Percentiles rank a stretch among this genome's conserved stretches.
Evolutionary conservation across 352 stramenopile species (phyloP).

Genomic region (Stephanocyclus meneghinianus): DNA sequence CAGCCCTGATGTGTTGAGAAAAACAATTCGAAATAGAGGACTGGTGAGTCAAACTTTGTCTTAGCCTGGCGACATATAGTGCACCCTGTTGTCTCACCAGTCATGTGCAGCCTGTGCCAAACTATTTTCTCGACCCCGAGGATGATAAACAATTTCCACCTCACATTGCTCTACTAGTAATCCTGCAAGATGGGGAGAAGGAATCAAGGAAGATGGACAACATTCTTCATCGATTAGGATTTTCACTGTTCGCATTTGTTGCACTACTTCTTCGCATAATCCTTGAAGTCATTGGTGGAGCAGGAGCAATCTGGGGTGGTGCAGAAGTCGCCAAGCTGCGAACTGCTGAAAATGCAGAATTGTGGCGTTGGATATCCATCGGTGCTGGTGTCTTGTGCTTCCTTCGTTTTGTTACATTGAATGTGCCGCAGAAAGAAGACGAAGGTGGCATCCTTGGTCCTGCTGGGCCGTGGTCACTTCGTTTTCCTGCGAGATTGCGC

Average conservation of each 20-base stretch:
- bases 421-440: constrained; percentile 39
- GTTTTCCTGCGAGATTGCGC: constrained; percentile 32
- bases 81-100: not conserved
- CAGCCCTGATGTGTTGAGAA: constrained; percentile 24
- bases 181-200: constrained; percentile 44
- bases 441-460: constrained; percentile 45
- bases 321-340: constrained; percentile 26
- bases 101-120: constrained; percentile 25
- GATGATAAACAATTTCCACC: constrained; percentile 43
- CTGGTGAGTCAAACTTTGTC: constrained; percentile 6
- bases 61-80: not conserved
- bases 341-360: constrained; percentile 32
- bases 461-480: constrained; percentile 37
- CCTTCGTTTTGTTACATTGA: constrained; percentile 35
- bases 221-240: constrained; percentile 31
- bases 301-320: constrained; percentile 48
- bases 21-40: constrained; percentile 42
- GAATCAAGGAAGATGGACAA: constrained; percentile 28
- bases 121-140: constrained; percentile 49
- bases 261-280: constrained; percentile 40
- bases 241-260: constrained; percentile 36
- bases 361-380: constrained; percentile 43
- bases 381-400: constrained; percentile 37
- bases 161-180: constrained; percentile 45
- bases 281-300: constrained; percentile 40